phyloP scores from a whole-genome alignment of 352 stramenopile genomes.

The Pythium biforme region DNA sequence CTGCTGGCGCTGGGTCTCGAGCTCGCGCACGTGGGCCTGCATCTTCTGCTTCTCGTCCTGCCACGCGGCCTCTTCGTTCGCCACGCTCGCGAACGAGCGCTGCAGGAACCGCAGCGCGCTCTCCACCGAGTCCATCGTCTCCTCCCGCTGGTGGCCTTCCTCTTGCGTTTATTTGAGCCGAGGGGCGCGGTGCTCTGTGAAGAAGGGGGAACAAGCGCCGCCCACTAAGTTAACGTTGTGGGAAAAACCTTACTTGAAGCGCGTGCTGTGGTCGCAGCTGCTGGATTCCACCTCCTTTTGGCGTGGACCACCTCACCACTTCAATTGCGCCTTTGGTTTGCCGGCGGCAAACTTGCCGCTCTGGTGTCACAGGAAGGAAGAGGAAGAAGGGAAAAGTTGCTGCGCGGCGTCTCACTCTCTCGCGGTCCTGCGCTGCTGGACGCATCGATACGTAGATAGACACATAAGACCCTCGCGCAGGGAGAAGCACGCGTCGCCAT shows the following conservation, averaged over 20 bases:
- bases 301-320: slow-evolving; percentile 22
- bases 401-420: not conserved
- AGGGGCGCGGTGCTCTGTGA: slow-evolving; percentile 4
- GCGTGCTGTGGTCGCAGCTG: not conserved
- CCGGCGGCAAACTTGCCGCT: no score
- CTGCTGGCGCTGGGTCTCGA: slow-evolving; percentile 67
- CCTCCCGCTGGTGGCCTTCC: no score
- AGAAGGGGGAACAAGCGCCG: not conserved
- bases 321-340: not conserved
- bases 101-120: slow-evolving; percentile 81
- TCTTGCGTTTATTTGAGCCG: not conserved
- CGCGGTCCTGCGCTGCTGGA: not conserved
- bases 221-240: slow-evolving; percentile 19
- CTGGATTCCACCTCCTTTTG: slow-evolving; percentile 21
- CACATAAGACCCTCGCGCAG: not conserved
- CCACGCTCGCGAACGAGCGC: slow-evolving; percentile 81
- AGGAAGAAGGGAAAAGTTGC: not conserved
- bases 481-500: slow-evolving; percentile 30
- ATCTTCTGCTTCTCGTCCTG: slow-evolving; percentile 73
- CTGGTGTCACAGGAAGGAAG: slow-evolving; percentile 12
- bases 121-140: slow-evolving; percentile 82
- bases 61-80: slow-evolving; percentile 73
- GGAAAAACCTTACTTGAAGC: slow-evolving; percentile 29
- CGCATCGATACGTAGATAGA: not conserved
- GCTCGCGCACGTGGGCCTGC: slow-evolving; percentile 73